Conservation (phyloP, 306 rosid species). For the Vigna hirtella region DNA sequence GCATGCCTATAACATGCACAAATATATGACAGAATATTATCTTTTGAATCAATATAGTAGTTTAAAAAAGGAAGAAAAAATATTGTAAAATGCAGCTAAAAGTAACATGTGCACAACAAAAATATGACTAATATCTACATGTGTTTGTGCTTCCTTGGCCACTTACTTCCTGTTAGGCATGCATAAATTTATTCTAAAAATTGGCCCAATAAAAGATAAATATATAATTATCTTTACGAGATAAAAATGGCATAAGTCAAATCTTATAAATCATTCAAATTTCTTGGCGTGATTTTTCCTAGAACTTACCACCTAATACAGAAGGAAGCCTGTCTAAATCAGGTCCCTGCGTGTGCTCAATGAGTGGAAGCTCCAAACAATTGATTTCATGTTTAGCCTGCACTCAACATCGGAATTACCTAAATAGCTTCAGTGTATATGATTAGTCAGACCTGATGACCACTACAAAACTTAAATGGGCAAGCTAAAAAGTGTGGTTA, state of each 20-base stretch:
- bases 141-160: neutral
- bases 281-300: neutral
- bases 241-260: neutral
- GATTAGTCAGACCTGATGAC: conserved; percentile 19
- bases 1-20: neutral
- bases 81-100: neutral
- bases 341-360: conserved; percentile 82
- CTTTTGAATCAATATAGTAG: neutral
- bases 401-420: conserved; percentile 55
- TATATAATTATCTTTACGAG: neutral
- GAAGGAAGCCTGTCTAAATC: conserved; percentile 79
- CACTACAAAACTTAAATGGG: conserved; percentile 19
- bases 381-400: conserved; percentile 84
- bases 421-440: conserved; percentile 28
- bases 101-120: neutral
- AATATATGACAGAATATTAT: neutral
- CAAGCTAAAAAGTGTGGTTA: neutral
- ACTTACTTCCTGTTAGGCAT: conserved; percentile 27
- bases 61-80: neutral
- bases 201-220: conserved; percentile 11
- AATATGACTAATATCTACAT: neutral
- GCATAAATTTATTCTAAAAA: neutral
- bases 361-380: conserved; percentile 98
- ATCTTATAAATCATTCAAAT: conserved; percentile 16
- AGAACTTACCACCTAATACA: conserved; percentile 65